A percentile compares a stretch with the other conserved stretches of the same genome.
phyloP scores from a whole-genome alignment of 2,329 filamentous ascomycete genomes.

The Teratosphaeria nubilosa region DNA sequence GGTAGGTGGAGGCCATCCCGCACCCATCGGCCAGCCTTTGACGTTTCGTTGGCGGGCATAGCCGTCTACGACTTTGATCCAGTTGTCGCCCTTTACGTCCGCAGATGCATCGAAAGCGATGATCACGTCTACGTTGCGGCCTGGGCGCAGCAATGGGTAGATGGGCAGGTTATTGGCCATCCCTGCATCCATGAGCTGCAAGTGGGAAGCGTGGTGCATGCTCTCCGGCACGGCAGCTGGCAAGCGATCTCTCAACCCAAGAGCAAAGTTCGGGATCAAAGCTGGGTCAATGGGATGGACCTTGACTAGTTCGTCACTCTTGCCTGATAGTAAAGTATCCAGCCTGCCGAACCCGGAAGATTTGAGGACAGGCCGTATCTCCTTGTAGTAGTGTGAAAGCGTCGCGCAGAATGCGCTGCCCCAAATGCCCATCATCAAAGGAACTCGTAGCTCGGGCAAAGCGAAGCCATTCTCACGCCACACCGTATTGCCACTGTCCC shows the following conservation, averaged over 20 bases:
- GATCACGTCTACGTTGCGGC: constrained; percentile 78
- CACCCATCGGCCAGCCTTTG: constrained; percentile 87
- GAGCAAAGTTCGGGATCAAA: constrained; percentile 77
- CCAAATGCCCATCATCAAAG: constrained; percentile 86
- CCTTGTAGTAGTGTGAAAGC: constrained; percentile 88
- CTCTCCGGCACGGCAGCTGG: constrained; percentile 68
- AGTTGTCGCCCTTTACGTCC: constrained; percentile 89
- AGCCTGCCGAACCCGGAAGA: constrained; percentile 63
- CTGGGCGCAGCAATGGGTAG: constrained; percentile 82
- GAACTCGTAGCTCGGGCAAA: constrained; percentile 73
- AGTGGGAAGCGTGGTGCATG: constrained; percentile 48
- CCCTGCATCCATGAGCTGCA: constrained; percentile 75
- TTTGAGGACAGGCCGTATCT: constrained; percentile 72
- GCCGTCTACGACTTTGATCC: constrained; percentile 87
- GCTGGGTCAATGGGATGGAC: constrained; percentile 93
- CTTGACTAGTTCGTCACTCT: constrained; percentile 75
- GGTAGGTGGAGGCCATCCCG: constrained; percentile 72
- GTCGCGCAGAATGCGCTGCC: constrained; percentile 95
- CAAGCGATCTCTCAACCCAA: constrained; percentile 67
- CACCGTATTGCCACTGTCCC: constrained; percentile 59
- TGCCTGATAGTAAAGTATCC: constrained; percentile 72
- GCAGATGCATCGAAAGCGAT: constrained; percentile 91
- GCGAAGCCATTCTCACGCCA: constrained; percentile 55
- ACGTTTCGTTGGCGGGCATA: constrained; percentile 84
- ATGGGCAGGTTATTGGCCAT: constrained; percentile 98